Conservation (phyloP, 192 early-diverging fungal species). For the Entophlyctis helioformis region DNA sequence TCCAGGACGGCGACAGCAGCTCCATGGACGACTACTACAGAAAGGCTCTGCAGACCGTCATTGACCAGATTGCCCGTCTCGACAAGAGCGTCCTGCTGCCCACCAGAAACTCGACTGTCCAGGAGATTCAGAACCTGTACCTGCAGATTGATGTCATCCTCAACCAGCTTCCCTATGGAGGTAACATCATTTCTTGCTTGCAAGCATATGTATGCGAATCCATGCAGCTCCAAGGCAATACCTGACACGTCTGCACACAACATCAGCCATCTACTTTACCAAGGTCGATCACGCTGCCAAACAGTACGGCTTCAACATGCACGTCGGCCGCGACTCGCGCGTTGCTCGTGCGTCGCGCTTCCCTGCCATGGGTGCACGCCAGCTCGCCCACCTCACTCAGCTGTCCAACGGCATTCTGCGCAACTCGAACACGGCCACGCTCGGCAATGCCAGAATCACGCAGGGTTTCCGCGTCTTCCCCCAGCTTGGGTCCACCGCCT, state of each 20-base stretch:
- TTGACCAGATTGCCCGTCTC: slow-evolving; percentile 2
- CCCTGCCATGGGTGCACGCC: slow-evolving; percentile 36
- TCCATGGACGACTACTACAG: slow-evolving; percentile 1
- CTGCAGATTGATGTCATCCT: slow-evolving; percentile 9
- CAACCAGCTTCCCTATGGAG: slow-evolving; percentile 33
- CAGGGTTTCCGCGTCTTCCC: slow-evolving; percentile 58
- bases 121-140: slow-evolving; percentile 5
- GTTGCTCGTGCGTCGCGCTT: slow-evolving; percentile 28
- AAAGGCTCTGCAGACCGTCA: not conserved
- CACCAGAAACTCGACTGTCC: not conserved
- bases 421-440: slow-evolving; percentile 14
- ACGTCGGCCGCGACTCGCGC: slow-evolving; percentile 28
- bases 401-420: slow-evolving; percentile 24
- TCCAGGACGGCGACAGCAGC: not conserved
- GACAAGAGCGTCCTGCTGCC: slow-evolving; percentile 2
- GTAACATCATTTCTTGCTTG: too few relatives aligned
- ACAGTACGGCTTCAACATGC: slow-evolving; percentile 11
- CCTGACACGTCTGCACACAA: too few relatives aligned
- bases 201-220: too few relatives aligned
- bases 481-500: slow-evolving; percentile 20
- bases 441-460: slow-evolving; percentile 35
- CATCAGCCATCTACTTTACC: slow-evolving; percentile 14
- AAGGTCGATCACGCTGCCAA: slow-evolving; percentile 5
- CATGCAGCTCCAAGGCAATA: too few relatives aligned
- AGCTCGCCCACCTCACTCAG: slow-evolving; percentile 30